These are phyloP conservation scores for Hyphopichia khmerensis DNA, from an alignment of 1,139 yeast genomes.

Conservation along the genomic window DNA sequence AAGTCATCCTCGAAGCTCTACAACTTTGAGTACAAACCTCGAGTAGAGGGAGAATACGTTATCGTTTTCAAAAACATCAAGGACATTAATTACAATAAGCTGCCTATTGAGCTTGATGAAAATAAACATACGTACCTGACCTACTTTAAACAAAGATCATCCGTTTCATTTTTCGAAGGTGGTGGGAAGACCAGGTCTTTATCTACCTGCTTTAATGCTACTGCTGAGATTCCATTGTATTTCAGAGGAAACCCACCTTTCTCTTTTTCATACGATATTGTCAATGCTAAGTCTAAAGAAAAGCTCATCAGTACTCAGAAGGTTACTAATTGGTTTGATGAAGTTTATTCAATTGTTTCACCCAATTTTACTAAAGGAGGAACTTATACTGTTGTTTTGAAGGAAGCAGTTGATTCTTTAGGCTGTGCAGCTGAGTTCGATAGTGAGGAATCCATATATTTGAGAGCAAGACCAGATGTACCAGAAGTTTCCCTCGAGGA, in stretches of 20 bases:
- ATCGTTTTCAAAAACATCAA: conserved; percentile 62
- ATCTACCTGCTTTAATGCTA: conserved; percentile 42
- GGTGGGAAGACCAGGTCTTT: conserved; percentile 15
- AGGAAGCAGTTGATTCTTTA: conserved; percentile 67
- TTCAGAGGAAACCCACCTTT: conserved; percentile 83
- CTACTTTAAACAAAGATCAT: conserved; percentile 51
- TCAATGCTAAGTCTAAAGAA: conserved; percentile 36
- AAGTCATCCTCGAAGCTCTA: conserved; percentile 20
- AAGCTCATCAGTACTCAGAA: conserved; percentile 42
- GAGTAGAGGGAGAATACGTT: conserved; percentile 75
- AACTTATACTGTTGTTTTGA: conserved; percentile 58
- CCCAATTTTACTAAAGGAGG: conserved; percentile 67
- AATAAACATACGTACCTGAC: conserved; percentile 47
- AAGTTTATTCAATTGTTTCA: conserved; percentile 43
- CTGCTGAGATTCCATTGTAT: conserved; percentile 46
- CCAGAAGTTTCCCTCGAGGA: conserved; percentile 41
- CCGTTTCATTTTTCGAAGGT: conserved; percentile 28
- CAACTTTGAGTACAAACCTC: conserved; percentile 70
- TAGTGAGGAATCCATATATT: conserved; percentile 53
- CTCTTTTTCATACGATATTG: conserved; percentile 52
- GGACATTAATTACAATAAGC: conserved; percentile 51
- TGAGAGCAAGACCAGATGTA: conserved; percentile 65
- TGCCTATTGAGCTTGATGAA: conserved; percentile 32
- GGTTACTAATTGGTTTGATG: conserved; percentile 42
- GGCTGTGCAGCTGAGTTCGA: conserved; percentile 66